Percentiles rank a stretch among this genome's conserved stretches.
Conservation (phyloP, 208 protist species). For the Tetramitus jugosus region DNA sequence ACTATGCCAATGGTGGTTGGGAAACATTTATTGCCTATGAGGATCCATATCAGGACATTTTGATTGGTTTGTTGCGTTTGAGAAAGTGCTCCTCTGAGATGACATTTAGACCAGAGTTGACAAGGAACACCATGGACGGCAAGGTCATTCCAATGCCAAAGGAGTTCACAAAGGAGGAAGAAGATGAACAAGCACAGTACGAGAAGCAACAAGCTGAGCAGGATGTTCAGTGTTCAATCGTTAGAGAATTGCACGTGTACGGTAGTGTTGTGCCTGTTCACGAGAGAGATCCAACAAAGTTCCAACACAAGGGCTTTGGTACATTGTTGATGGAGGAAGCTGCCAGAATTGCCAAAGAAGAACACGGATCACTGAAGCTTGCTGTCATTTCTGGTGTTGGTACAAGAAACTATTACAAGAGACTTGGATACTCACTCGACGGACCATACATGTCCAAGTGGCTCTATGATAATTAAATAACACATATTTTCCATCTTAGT, state of each 20-base stretch:
- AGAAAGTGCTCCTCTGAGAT: slow-evolving; percentile 18
- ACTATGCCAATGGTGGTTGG: slow-evolving; percentile 68
- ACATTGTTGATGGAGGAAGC: slow-evolving; percentile 88
- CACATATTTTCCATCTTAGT: too few relatives aligned
- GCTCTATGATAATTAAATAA: slow-evolving; percentile 46
- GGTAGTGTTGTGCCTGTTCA: slow-evolving; percentile 22
- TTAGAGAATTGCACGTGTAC: slow-evolving; percentile 90
- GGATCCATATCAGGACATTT: slow-evolving; percentile 69
- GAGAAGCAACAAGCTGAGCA: too few relatives aligned
- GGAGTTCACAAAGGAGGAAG: too few relatives aligned
- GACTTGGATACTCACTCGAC: slow-evolving; percentile 76
- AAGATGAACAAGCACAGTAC: too few relatives aligned
- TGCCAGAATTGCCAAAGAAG: slow-evolving; percentile 75
- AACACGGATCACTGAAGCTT: slow-evolving; percentile 72
- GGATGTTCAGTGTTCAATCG: too few relatives aligned
- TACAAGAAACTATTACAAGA: slow-evolving; percentile 92
- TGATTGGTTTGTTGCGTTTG: slow-evolving; percentile 61
- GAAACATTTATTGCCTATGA: slow-evolving; percentile 84
- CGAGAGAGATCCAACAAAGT: slow-evolving; percentile 69
- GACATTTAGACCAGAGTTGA: slow-evolving; percentile 17
- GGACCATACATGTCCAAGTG: slow-evolving; percentile 24
- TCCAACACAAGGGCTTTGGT: slow-evolving; percentile 91
- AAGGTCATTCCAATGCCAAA: neutral
- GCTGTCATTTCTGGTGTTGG: slow-evolving; percentile 96
- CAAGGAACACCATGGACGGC: too few relatives aligned